Evolutionary conservation across 2,329 filamentous ascomycete species (phyloP).

Genomic region (Annulohypoxylon truncatum): DNA sequence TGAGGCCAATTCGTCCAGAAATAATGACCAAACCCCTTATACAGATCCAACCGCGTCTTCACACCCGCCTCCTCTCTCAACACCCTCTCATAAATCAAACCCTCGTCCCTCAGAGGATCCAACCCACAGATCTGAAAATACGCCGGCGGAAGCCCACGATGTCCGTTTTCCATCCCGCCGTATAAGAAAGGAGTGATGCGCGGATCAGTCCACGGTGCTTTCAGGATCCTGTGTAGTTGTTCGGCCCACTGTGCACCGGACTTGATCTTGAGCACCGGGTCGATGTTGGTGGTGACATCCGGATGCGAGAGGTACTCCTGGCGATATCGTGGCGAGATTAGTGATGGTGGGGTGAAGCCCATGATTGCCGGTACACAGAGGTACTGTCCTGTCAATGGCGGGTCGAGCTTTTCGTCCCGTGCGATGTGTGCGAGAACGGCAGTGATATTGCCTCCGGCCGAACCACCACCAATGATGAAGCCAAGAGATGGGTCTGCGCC

Average conservation of each 20-base stretch:
- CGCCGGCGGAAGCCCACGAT: slow-evolving; percentile 55
- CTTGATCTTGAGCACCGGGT: slow-evolving; percentile 40
- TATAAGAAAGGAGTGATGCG: slow-evolving; percentile 41
- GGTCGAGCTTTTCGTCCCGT: slow-evolving; percentile 55
- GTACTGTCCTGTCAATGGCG: slow-evolving; percentile 60
- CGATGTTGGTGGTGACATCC: slow-evolving; percentile 38
- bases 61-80: slow-evolving; percentile 57
- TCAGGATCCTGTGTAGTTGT: slow-evolving; percentile 7
- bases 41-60: slow-evolving; percentile 56
- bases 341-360: slow-evolving; percentile 33
- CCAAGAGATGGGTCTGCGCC: slow-evolving; percentile 56
- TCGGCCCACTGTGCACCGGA: slow-evolving; percentile 8
- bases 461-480: slow-evolving; percentile 62
- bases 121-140: slow-evolving; percentile 64
- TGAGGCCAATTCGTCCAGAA: slow-evolving; percentile 48
- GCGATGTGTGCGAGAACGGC: slow-evolving; percentile 55
- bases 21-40: slow-evolving; percentile 45
- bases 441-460: slow-evolving; percentile 57
- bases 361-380: slow-evolving; percentile 55
- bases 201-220: slow-evolving; percentile 28
- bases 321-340: slow-evolving; percentile 43
- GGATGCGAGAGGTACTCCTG: slow-evolving; percentile 46
- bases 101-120: slow-evolving; percentile 65
- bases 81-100: slow-evolving; percentile 62
- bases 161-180: slow-evolving; percentile 33